phyloP scores from a whole-genome alignment of 257 asterid species.

The Solanum okadae region DNA sequence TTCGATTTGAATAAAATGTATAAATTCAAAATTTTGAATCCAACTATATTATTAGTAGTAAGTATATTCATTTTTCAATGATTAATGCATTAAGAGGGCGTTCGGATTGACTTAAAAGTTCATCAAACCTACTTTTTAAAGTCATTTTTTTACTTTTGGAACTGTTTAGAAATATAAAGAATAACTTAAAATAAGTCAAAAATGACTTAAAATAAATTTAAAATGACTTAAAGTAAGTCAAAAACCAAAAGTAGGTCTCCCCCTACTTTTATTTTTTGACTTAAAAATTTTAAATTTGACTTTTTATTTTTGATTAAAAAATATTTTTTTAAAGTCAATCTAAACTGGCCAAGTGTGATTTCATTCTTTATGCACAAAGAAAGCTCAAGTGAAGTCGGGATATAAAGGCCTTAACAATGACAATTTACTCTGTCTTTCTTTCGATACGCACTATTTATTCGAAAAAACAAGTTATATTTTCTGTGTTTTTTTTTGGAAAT shows the following conservation, averaged over 20 bases:
- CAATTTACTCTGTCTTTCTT: not conserved
- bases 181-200: no score
- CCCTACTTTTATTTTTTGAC: no score
- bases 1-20: no score
- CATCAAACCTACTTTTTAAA: accelerated
- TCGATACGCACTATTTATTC: not conserved
- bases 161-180: no score
- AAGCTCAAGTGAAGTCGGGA: not conserved
- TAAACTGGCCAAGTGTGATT: not conserved
- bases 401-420: not conserved
- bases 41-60: not conserved
- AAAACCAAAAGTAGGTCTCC: no score
- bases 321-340: no score
- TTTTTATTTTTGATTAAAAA: no score
- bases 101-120: no score
- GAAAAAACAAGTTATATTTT: not conserved
- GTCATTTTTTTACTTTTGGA: no score
- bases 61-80: not conserved
- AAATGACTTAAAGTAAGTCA: no score
- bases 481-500: not conserved
- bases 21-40: not conserved
- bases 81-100: not conserved
- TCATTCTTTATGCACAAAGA: not conserved
- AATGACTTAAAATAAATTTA: no score
- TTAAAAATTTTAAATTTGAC: no score